Base-by-base conservation (phyloP, 306 rosid species). In the Lupinus albus region DNA sequence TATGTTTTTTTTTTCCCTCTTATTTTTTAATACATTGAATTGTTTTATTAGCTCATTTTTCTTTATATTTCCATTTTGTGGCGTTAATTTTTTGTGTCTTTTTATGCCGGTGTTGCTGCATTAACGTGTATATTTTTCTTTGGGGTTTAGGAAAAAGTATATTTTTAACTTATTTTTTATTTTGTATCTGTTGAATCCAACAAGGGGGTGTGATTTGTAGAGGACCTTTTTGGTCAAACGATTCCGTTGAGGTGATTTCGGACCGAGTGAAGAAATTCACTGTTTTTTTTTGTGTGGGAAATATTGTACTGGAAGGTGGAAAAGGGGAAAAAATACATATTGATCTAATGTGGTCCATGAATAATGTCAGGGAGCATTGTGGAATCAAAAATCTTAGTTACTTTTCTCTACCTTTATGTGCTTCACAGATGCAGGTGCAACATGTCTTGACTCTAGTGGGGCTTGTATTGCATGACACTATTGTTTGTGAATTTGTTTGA, bases 361-460 rank as follows among this genome's bases (percentile, higher is more conserved):
- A 25, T 25, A 25, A 71, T 83, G 68, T 74, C 75, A 68, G 59
- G 77, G 33, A 35, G 54, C 53, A 41, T 48, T 46, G 49, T 66
- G 72, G 51, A 64, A 25, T 25, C 0, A 25, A 25, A 25, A 71
- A 74, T 49, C 3, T 38, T 77, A 39, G 63, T 71, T 51, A 64
- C 72, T 51, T 59, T 64, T 64, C 67, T 25, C 71, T 14, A 30
- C 56, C 45, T 63, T 51, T 73, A 69, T 69, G 28, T 25, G 72
- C 78, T 78, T 57, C 80, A 14, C 42, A 70, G 75, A 42, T 64
- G 75, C 61, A 36, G 75, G 64, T 45, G 72, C 53, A 61, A 58
- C 62, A 35, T 78, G 78, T 32, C 74, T 70, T 81, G 78, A 81
- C 85, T 58, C 48, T 58, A 28, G 80, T 73, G 75, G 85, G 80